Evolutionary conservation across 306 rosid genomes (phyloP).

Genomic region (Amphicarpaea edgeworthii): DNA sequence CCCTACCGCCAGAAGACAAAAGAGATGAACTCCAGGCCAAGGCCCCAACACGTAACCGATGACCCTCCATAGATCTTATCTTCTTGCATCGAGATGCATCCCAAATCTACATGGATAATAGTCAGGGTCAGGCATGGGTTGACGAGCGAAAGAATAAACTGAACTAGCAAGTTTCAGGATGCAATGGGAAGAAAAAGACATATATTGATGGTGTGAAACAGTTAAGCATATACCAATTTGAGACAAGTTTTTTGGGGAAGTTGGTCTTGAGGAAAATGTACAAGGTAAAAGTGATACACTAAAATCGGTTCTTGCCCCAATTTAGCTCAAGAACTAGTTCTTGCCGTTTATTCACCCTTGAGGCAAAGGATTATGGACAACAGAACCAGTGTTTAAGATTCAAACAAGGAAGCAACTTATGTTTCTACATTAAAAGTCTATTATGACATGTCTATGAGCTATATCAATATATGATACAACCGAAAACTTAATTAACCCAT

Average conservation of each 20-base stretch:
- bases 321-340: conserved; percentile 9
- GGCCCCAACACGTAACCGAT: conserved; percentile 83
- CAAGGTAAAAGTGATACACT: conserved; percentile 1
- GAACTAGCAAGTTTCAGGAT: conserved; percentile 36
- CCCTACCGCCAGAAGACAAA: conserved; percentile 95
- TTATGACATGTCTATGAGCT: not conserved
- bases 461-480: conserved; percentile 13
- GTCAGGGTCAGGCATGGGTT: conserved; percentile 38
- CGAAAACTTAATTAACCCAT: not conserved
- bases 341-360: conserved; percentile 1
- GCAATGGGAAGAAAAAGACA: conserved; percentile 20
- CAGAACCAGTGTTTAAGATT: conserved; percentile 3
- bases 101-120: conserved; percentile 75
- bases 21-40: conserved; percentile 93
- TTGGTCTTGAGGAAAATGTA: not conserved
- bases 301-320: conserved; percentile 2
- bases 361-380: conserved; percentile 1
- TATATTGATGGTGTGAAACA: not conserved
- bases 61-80: conserved; percentile 89
- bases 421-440: not conserved
- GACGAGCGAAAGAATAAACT: too few relatives aligned
- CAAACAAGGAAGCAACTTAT: conserved; percentile 9
- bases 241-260: conserved; percentile 20
- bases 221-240: conserved; percentile 31
- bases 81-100: conserved; percentile 91